phyloP scores from a whole-genome alignment of 495 filamentous ascomycete species.

The Trichoderma orchidacearum region DNA sequence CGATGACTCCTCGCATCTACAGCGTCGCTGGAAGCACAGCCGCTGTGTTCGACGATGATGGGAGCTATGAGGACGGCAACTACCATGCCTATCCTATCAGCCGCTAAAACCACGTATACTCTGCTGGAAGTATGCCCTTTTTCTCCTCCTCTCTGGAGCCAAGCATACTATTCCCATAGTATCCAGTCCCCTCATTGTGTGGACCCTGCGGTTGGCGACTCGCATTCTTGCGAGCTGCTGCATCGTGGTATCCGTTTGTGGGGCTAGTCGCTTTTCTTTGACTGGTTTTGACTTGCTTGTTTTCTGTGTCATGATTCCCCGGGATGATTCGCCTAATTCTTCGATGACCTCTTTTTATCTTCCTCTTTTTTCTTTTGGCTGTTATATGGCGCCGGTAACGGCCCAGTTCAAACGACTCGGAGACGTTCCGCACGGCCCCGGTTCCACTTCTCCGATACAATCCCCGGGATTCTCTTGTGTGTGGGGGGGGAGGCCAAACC shows the following conservation, averaged over 20 bases:
- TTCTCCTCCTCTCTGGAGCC: no score
- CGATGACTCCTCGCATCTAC: neutral
- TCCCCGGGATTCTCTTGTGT: neutral
- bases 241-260: neutral
- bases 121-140: no score
- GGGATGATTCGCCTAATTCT: neutral
- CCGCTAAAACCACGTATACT: neutral
- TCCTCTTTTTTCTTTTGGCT: neutral
- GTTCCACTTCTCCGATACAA: neutral
- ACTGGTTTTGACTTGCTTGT: neutral
- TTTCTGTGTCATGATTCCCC: neutral
- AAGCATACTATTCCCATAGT: neutral
- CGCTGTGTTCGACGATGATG: conserved; percentile 1
- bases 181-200: no score
- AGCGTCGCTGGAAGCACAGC: neutral
- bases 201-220: no score
- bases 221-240: neutral
- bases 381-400: neutral
- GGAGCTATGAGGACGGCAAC: conserved; percentile 6
- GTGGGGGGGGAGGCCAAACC: neutral
- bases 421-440: neutral
- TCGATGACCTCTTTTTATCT: neutral
- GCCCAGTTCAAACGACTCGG: neutral
- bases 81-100: conserved; percentile 6
- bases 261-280: neutral